Conservation (phyloP, 2,329 filamentous ascomycete genomes). For the Plenodomus lindquistii region DNA sequence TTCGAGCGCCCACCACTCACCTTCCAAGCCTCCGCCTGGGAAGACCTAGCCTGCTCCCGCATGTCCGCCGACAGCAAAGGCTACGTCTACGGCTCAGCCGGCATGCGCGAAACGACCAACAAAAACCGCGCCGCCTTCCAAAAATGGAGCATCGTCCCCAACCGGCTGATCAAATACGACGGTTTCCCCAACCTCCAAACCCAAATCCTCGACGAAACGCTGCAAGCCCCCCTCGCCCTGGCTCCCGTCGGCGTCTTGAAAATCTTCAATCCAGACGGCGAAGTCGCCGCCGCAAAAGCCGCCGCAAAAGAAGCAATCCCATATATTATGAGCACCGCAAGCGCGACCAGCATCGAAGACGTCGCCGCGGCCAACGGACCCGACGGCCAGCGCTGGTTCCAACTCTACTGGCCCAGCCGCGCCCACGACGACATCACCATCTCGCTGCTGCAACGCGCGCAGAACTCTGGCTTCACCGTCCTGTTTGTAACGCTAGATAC, state of each 20-base stretch:
- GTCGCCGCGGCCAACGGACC: conserved; percentile 59
- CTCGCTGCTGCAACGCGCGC: conserved; percentile 64
- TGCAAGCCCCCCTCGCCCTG: conserved; percentile 59
- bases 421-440: conserved; percentile 64
- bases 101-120: conserved; percentile 33
- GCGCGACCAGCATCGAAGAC: conserved; percentile 64
- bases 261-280: conserved; percentile 68
- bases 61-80: conserved; percentile 37
- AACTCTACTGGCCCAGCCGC: conserved; percentile 72
- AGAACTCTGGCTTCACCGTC: conserved; percentile 61
- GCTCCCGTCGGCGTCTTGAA: conserved; percentile 69
- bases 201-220: conserved; percentile 45
- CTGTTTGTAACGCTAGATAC: conserved; percentile 75
- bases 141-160: conserved; percentile 29
- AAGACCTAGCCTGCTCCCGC: conserved; percentile 26
- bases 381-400: conserved; percentile 65
- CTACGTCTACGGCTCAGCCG: conserved; percentile 42
- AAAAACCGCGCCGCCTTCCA: conserved; percentile 35
- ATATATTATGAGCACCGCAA: conserved; percentile 67
- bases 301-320: conserved; percentile 65
- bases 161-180: conserved; percentile 13
- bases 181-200: conserved; percentile 16
- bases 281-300: conserved; percentile 62
- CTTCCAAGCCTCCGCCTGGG: conserved; percentile 31
- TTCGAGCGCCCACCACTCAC: conserved; percentile 40